These are phyloP conservation scores for Chlorella sp. DNA, from an alignment of 139 green algal genomes.

Conservation along the genomic window DNA sequence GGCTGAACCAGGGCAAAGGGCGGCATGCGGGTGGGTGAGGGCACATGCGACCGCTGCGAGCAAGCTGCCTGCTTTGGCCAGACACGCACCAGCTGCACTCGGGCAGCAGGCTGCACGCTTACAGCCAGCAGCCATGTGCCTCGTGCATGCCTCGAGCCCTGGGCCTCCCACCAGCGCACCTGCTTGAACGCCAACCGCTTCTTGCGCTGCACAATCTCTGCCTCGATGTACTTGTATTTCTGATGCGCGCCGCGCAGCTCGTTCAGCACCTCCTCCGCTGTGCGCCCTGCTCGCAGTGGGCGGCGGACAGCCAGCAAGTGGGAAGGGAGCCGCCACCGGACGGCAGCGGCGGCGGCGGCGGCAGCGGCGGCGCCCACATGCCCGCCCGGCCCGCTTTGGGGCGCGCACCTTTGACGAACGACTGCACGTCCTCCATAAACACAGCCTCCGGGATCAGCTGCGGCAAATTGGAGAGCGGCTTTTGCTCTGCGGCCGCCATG, in stretches of 20 bases:
- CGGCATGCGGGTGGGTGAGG: no score
- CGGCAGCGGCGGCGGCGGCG: background rate
- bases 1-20: constrained; percentile 19
- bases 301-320: background rate
- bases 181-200: constrained; percentile 53
- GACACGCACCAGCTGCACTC: no score
- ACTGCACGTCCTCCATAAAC: constrained; percentile 68
- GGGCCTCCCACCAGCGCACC: no score
- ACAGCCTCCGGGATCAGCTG: constrained; percentile 47
- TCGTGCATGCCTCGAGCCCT: no score
- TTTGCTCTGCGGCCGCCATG: constrained; percentile 5
- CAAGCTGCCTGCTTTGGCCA: no score
- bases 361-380: background rate
- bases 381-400: no score
- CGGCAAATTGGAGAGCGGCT: constrained; percentile 20
- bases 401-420: constrained; percentile 51
- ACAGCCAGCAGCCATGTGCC: no score
- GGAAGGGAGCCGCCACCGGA: no score
- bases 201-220: constrained; percentile 53
- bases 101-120: no score
- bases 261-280: constrained; percentile 50
- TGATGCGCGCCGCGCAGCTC: constrained; percentile 56
- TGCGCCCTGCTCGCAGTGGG: constrained; percentile 21
- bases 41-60: no score
- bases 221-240: constrained; percentile 61